phyloP scores from a whole-genome alignment of 176 grass and related monocot species.

The Canna indica region DNA sequence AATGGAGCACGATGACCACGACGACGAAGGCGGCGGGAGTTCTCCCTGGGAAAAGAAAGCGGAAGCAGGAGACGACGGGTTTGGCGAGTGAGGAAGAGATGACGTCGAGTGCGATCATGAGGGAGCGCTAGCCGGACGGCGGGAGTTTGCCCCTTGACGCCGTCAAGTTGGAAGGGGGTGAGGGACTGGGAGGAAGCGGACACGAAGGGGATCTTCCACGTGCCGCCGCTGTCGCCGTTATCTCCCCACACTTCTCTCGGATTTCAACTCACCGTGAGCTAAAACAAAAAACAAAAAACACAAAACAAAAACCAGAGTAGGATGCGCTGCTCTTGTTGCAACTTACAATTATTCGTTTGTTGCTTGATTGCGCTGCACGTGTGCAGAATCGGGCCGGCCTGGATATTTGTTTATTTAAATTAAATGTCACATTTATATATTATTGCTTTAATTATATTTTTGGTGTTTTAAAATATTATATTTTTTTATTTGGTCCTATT shows the following conservation, averaged over 20 bases:
- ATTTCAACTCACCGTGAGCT: conserved; percentile 15
- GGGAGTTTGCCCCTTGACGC: conserved; percentile 23
- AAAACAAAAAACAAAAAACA: conserved; percentile 1
- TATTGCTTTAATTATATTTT: no score
- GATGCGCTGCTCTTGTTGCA: no score
- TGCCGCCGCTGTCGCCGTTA: conserved; percentile 25
- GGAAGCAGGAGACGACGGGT: neutral
- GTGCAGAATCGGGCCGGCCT: no score
- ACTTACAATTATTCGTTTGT: neutral
- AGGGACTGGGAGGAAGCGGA: conserved; percentile 24
- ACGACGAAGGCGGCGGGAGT: neutral
- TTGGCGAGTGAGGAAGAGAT: neutral
- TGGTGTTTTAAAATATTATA: no score
- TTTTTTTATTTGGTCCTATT: no score
- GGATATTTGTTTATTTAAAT: no score
- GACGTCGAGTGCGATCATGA: neutral
- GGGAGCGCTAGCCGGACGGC: neutral
- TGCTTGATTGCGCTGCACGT: neutral
- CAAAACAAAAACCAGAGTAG: neutral
- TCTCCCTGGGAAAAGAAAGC: neutral
- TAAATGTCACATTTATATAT: no score
- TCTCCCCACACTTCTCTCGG: conserved; percentile 9
- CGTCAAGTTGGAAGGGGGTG: neutral
- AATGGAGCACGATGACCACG: neutral
- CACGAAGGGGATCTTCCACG: conserved; percentile 20